Conservation (phyloP, 768 basidiomycete species). For the Clitopilus hobsonii region DNA sequence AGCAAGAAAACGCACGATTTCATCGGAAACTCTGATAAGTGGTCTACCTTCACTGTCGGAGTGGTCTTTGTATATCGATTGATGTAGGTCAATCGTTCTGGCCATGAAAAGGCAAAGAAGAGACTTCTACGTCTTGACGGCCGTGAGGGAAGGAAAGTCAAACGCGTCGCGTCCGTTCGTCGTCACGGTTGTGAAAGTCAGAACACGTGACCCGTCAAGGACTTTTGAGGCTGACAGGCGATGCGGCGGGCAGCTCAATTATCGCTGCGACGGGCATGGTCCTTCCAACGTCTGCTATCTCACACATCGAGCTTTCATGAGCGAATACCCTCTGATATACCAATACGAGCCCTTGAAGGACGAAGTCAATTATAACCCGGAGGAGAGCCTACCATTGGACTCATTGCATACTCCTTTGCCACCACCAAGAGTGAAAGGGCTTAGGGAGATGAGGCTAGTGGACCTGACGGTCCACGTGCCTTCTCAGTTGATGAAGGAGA, state of each 20-base stretch:
- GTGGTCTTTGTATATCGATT: too few species aligned
- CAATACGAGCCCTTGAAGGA: background rate
- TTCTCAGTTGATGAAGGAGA: constrained; percentile 26
- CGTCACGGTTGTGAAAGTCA: too few species aligned
- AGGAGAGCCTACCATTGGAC: background rate
- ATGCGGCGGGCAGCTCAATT: background rate
- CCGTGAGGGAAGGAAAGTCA: too few species aligned
- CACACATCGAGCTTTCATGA: too few species aligned
- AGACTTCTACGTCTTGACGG: too few species aligned
- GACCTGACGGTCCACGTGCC: constrained; percentile 56
- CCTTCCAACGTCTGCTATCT: background rate
- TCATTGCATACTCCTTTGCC: background rate
- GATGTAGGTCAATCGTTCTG: too few species aligned
- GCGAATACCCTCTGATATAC: background rate
- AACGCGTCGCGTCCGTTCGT: background rate
- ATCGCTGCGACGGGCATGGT: background rate
- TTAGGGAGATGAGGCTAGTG: constrained; percentile 23
- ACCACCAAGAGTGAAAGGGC: background rate
- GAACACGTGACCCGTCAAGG: background rate
- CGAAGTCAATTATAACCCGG: background rate
- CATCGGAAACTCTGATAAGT: too few species aligned
- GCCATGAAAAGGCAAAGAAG: too few species aligned
- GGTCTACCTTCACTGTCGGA: too few species aligned
- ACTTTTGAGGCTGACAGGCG: background rate
- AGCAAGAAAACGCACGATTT: too few species aligned